Conservation (phyloP, 108 stramenopile species). For the Fragilaria crotonensis region DNA sequence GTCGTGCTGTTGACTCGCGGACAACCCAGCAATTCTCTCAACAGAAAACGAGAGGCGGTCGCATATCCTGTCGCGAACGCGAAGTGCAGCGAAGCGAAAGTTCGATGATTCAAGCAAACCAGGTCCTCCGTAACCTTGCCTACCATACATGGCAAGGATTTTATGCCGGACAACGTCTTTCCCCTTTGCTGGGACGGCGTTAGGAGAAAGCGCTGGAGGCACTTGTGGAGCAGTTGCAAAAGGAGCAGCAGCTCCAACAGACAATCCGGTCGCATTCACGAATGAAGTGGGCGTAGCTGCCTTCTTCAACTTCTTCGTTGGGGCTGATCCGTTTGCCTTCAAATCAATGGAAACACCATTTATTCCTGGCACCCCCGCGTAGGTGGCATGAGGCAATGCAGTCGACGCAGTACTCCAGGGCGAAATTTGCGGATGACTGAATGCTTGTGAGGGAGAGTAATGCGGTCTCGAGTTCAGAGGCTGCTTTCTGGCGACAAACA, state of each 20-base stretch:
- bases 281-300: not conserved
- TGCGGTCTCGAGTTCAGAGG: not conserved
- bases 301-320: slow-evolving; percentile 26
- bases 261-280: not conserved
- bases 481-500: slow-evolving; percentile 12
- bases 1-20: not conserved
- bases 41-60: slow-evolving; percentile 12
- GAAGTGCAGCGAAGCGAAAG: slow-evolving; percentile 21
- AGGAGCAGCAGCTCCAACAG: not conserved
- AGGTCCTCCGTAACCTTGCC: slow-evolving; percentile 11
- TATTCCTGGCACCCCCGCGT: no score
- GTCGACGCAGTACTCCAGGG: not conserved
- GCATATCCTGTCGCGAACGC: slow-evolving; percentile 18
- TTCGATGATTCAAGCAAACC: slow-evolving; percentile 27
- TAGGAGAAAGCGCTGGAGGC: not conserved
- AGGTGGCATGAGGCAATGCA: slow-evolving; percentile 1
- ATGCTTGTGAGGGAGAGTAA: not conserved
- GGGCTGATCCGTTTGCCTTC: not conserved
- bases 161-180: slow-evolving; percentile 22
- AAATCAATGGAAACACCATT: not conserved
- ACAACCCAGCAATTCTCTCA: not conserved
- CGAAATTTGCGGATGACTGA: not conserved
- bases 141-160: slow-evolving; percentile 13
- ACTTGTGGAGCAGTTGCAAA: no score
- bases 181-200: not conserved